Percentiles rank a stretch among this genome's conserved stretches.
Evolutionary conservation across 371 early-diverging fungal genomes (phyloP).

Genomic region (Mortierella polycephala): DNA sequence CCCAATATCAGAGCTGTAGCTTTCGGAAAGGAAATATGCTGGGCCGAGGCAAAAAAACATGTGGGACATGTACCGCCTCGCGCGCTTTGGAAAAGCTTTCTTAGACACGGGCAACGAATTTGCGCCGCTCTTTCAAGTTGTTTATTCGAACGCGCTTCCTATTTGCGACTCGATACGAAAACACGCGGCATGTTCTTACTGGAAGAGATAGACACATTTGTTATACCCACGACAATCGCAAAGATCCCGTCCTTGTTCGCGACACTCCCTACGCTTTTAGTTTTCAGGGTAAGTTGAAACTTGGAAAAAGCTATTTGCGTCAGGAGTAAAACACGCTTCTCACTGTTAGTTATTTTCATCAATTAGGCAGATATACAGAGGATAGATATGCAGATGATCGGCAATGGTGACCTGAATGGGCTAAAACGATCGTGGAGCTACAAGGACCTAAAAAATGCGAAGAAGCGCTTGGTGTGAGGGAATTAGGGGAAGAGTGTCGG

Average conservation of each 20-base stretch:
- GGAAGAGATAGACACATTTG: slow-evolving; percentile 23
- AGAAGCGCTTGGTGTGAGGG: slow-evolving; percentile 10
- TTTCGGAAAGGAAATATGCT: too few relatives aligned
- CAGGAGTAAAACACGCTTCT: too few relatives aligned
- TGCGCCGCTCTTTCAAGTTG: slow-evolving; percentile 16
- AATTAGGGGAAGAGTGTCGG: too few relatives aligned
- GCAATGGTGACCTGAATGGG: slow-evolving; percentile 11
- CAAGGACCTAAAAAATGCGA: slow-evolving; percentile 17
- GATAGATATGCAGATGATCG: slow-evolving; percentile 14
- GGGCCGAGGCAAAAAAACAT: too few relatives aligned
- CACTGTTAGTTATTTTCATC: too few relatives aligned
- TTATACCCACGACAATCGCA: slow-evolving; percentile 12
- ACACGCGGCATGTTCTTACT: slow-evolving; percentile 11
- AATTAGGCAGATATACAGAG: slow-evolving; percentile 20
- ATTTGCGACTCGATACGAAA: slow-evolving; percentile 15
- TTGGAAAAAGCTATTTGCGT: too few relatives aligned
- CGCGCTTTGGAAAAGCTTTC: slow-evolving; percentile 21
- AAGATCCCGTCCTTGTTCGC: slow-evolving; percentile 27
- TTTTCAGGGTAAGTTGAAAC: slow-evolving; percentile 21
- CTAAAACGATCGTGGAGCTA: slow-evolving; percentile 21
- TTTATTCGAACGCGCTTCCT: slow-evolving; percentile 10
- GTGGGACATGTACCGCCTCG: slow-evolving; percentile 18
- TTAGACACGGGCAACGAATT: slow-evolving; percentile 5
- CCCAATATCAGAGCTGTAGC: too few relatives aligned
- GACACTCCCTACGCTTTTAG: slow-evolving; percentile 16